Evolutionary conservation across 1,139 yeast species (phyloP), one percentile per base, ranked within the genome.

Genomic region (Citeromyces hawaiiensis): DNA sequence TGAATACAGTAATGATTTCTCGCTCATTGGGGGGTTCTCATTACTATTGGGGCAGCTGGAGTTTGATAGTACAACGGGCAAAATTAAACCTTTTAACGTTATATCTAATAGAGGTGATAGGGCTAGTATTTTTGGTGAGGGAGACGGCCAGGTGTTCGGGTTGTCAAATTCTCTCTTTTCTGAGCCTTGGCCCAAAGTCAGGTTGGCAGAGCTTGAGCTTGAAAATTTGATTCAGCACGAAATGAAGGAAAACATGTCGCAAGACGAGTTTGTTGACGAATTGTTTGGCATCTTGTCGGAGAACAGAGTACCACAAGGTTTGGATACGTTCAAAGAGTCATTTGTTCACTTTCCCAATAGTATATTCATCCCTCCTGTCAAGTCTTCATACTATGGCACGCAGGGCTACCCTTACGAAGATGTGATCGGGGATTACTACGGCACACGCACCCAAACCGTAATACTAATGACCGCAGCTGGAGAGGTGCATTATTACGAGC

Each of bases 401-500:
- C 21, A 32, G 14, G 10, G 32, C 14, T 14, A 19, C 10, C 15
- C 19, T 4, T 6, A n/a, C 42, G 10, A 29, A 10, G 19, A 19
- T 39, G 23, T 39, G 39, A 30, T 50, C 23, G 61, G 62, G 3
- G 53, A 56, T 3, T 75, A 66, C 49, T 91, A 88, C 51, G 97
- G 96, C 0, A 91, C 98, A 0, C 62, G 97, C 40, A 85, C 96
- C 0, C 96, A 87, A 52, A 86, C 95, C 0, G 72, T 87, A 1
- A 66, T 88, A 4, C 52, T 86, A 16, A 66, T 85, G 9, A 72
- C 70, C 48, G 66, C 64, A 32, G 42, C 55, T 4, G 80, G 82
- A 2, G 51, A 51, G 14, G 60, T 68, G n/a, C 57, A 58, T 30
- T 69, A 69, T 45, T 49, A 62, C 2, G 80, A 75, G 48, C 56